Base-by-base conservation (phyloP, 164 flowering plant genomes). In the Liriodendron chinense region DNA sequence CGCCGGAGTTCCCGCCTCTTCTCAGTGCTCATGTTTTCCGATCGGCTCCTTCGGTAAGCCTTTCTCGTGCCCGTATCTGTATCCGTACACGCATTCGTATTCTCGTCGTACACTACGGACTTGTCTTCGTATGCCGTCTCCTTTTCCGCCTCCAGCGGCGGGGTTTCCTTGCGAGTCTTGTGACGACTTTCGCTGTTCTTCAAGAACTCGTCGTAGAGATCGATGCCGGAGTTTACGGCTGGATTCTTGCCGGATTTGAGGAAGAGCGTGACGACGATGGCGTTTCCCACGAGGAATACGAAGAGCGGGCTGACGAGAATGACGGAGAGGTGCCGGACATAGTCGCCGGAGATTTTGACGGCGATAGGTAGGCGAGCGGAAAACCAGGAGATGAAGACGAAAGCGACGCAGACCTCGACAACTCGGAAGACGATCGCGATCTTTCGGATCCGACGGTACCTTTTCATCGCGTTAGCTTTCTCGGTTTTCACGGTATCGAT, bases 271-370 rank as follows among this genome's bases (percentile, higher is more conserved):
- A 86, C 56, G 76, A 89, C 72, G 75, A 90, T 68, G 68, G 80
- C 90, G 82, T 91, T 91, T 4, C 94, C 92, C 47, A 90, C 18
- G 2, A 91, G 24, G 82, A 91, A 91, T 3, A 89, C 87, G 50
- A 89, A 86, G 4, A 81, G 75, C 24, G 92, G 92, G 69, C 87
- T 86, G 8, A 78, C 68, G 7, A 87, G 63, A 20, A 77, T 16
- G 49, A 70, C 69, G 2, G 77, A 76, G 23, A 88, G 53, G 53
- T 75, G 78, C 24, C 80, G 80, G 80, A 89, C 78, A 69, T 81
- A 81, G 48, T 69, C 83, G 18, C 84, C 82, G 47, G 87, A 84
- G 72, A 72, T 69, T 61, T 73, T 82, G 72, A 87, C 72, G 12
- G 84, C 83, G 62, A 56, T 23, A 0, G 91, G 89, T 21, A 90